Base-by-base conservation (phyloP, 2,329 filamentous ascomycete species). In the Colletotrichum salicis region DNA sequence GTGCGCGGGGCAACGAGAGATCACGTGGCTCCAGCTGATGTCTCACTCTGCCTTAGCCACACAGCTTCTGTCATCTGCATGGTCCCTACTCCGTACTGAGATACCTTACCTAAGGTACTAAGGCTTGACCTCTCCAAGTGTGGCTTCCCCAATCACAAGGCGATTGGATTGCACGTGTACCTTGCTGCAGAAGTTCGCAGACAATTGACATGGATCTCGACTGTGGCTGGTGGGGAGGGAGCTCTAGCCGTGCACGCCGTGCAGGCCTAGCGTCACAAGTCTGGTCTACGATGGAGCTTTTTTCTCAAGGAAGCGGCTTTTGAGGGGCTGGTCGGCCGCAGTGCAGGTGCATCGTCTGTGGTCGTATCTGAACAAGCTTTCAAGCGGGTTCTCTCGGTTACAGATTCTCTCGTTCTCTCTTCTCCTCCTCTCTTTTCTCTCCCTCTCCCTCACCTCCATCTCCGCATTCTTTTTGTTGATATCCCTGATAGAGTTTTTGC, bases 1-100 rank as follows among this genome's bases (percentile, higher is more conserved):
- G 70, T 70, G 70, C 70, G 70, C 67, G 70, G 67, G 70, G 67
- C 70, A 72, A 72, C 67, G 56, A 41, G 19, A 62, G 27, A 56
- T 71, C 70, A 72, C 70, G 67, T 72, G 70, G 8, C 5, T 27
- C 3, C 12, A 7, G n/a, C 7, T 5, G 5, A 12, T 12, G 10
- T 19, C 60, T 5, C 45, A 33, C 10, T 1, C 1, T n/a, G n/a
- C n/a, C n/a, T n/a, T 2, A 70, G 70, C 66, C 70, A 61, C 70
- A 61, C 19, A n/a, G 3, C 1, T 7, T 59, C 29, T 35, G 70
- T 71, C 62, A 71, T 5, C 33, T 41, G n/a, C n/a, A 12, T 5
- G 10, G 5, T 10, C 33, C 27, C 35, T 37, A 11, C 24, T 59
- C 24, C 24, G 24, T 27, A 27, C 24, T 27, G 24, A 27, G 24